Percentiles rank a stretch among this genome's conserved stretches.
These are phyloP conservation scores for Daldinia eschscholtzii DNA, from an alignment of 2,329 filamentous ascomycete genomes.

Conservation along the genomic window DNA sequence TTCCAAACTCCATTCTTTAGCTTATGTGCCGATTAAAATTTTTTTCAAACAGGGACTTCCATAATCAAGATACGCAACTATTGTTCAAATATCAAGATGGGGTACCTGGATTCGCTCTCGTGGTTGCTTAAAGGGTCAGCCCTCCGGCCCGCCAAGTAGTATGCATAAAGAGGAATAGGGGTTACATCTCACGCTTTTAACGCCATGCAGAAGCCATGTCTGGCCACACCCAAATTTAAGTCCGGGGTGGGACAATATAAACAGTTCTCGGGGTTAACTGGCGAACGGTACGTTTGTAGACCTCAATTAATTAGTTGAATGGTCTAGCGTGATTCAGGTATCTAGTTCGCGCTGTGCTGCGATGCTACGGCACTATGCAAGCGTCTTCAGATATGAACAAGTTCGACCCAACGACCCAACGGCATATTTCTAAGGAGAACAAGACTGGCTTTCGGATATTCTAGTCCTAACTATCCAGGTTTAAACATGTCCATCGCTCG, in stretches of 20 bases:
- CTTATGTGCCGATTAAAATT: constrained; percentile 1
- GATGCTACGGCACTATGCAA: constrained; percentile 28
- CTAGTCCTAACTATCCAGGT: constrained; percentile 28
- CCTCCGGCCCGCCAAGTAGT: constrained; percentile 19
- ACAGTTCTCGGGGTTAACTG: constrained; percentile 16
- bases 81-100: neutral
- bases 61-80: neutral
- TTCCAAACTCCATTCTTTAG: constrained; percentile 2
- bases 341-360: constrained; percentile 28
- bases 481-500: constrained; percentile 20
- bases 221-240: constrained; percentile 20
- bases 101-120: neutral
- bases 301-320: constrained; percentile 17
- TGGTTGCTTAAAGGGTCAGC: neutral
- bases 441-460: constrained; percentile 32
- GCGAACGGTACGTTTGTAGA: constrained; percentile 7
- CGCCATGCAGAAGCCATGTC: constrained; percentile 35
- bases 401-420: constrained; percentile 19
- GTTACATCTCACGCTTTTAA: constrained; percentile 22
- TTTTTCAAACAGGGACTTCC: constrained; percentile 1
- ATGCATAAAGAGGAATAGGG: constrained; percentile 24
- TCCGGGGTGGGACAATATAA: constrained; percentile 17
- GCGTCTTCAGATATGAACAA: constrained; percentile 23
- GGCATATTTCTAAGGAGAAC: constrained; percentile 29
- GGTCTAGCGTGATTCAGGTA: constrained; percentile 25